Evolutionary conservation across 108 stramenopile species (phyloP).

Genomic region (Aurantiochytrium sp.): DNA sequence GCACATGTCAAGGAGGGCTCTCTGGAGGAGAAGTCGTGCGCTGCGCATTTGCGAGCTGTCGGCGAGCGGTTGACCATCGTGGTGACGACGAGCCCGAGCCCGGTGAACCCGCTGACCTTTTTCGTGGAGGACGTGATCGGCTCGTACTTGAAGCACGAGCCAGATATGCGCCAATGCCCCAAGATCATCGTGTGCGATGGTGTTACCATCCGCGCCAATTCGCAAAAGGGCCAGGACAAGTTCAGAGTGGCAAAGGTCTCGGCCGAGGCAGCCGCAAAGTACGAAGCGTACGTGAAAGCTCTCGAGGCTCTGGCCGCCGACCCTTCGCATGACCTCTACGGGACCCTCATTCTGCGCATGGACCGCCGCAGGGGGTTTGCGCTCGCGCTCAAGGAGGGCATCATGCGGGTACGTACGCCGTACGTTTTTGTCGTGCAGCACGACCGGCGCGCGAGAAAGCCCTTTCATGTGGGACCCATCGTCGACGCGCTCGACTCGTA

Average conservation of each 20-base stretch:
- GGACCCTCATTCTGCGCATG: not conserved
- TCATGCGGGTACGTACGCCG: not conserved
- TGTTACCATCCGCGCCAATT: not conserved
- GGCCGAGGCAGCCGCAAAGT: not conserved
- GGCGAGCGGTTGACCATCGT: not conserved
- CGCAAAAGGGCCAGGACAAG: not conserved
- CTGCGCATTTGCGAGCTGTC: not conserved
- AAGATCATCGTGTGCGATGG: conserved; percentile 22
- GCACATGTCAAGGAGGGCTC: too few species aligned
- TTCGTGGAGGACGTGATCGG: not conserved
- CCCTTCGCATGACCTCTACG: not conserved
- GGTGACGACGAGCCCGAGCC: not conserved
- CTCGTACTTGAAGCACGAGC: not conserved
- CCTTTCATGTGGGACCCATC: not conserved
- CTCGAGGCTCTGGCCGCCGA: not conserved
- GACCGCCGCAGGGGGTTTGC: not conserved
- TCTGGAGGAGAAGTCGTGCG: too few species aligned
- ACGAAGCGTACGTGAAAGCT: not conserved
- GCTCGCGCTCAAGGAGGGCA: not conserved
- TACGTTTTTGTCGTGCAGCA: conserved; percentile 12
- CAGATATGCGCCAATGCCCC: not conserved
- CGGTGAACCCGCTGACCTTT: not conserved
- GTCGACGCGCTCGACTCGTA: not conserved
- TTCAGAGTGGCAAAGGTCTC: not conserved
- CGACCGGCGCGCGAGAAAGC: not conserved